These are phyloP conservation scores for Hylodesmum podocarpum DNA, from an alignment of 306 rosid genomes.

Conservation along the genomic window DNA sequence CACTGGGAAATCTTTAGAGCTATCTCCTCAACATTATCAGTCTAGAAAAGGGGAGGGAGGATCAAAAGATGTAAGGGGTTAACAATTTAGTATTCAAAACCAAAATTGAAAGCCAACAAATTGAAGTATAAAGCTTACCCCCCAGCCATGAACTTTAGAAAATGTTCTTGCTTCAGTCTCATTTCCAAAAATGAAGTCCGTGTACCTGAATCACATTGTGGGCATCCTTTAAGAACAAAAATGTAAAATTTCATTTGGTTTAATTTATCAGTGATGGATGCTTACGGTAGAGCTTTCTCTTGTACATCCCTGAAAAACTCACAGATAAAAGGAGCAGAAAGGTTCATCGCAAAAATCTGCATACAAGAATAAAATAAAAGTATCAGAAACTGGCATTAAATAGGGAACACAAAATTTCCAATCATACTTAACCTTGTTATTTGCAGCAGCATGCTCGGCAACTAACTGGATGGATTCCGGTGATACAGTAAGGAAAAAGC, in stretches of 20 bases:
- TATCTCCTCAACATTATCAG: conserved; percentile 77
- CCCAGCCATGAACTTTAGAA: conserved; percentile 78
- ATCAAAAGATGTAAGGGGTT: not conserved
- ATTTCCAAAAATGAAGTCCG: conserved; percentile 81
- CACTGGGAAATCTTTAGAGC: conserved; percentile 79
- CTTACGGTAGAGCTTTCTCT: conserved; percentile 70
- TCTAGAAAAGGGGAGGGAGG: conserved; percentile 39
- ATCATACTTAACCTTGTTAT: conserved; percentile 55
- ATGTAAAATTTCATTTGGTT: not conserved
- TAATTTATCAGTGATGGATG: not conserved
- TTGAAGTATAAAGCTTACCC: conserved; percentile 46
- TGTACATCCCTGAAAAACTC: conserved; percentile 78
- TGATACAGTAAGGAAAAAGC: conserved; percentile 90
- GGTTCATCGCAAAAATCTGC: conserved; percentile 82
- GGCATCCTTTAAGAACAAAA: conserved; percentile 13
- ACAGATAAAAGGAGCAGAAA: conserved; percentile 86
- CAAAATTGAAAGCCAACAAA: conserved; percentile 13
- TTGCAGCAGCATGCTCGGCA: conserved; percentile 82
- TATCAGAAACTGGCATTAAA: not conserved
- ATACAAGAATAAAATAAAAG: not conserved
- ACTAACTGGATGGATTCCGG: conserved; percentile 85
- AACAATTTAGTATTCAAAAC: conserved; percentile 6
- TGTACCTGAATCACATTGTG: conserved; percentile 45
- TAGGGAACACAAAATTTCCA: not conserved
- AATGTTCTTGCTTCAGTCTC: conserved; percentile 87